phyloP scores from a whole-genome alignment of 2,329 filamentous ascomycete species.

The Exophiala lecanii-corni region DNA sequence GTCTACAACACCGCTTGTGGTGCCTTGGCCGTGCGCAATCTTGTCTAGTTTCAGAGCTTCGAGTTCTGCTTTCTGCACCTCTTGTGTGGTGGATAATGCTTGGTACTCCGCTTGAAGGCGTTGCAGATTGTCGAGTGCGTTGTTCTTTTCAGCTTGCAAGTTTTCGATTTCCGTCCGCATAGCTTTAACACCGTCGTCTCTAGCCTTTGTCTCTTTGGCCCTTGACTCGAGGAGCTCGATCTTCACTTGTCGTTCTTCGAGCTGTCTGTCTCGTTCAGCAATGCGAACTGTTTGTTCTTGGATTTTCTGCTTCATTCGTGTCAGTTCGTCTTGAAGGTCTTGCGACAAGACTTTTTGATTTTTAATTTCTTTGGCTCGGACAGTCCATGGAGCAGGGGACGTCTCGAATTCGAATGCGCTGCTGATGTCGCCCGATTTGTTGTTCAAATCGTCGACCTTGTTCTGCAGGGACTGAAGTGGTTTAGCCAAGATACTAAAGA shows the following conservation, averaged over 20 bases:
- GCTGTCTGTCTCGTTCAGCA: conserved; percentile 70
- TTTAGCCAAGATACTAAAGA: conserved; percentile 18
- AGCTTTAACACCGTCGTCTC: conserved; percentile 53
- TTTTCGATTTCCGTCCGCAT: conserved; percentile 40
- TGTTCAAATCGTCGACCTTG: conserved; percentile 57
- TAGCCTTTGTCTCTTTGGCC: conserved; percentile 77
- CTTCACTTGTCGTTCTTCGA: conserved; percentile 64
- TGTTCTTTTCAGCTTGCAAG: conserved; percentile 33
- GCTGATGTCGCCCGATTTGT: conserved; percentile 64
- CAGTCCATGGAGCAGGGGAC: conserved; percentile 69
- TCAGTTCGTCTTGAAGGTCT: conserved; percentile 80
- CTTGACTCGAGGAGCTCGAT: conserved; percentile 88
- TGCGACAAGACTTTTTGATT: conserved; percentile 74
- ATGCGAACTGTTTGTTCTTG: conserved; percentile 69
- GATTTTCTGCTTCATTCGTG: conserved; percentile 72
- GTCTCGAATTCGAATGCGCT: conserved; percentile 75
- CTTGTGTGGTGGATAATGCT: conserved; percentile 37
- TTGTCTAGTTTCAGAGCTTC: conserved; percentile 41
- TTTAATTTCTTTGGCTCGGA: conserved; percentile 75
- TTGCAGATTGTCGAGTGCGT: conserved; percentile 33
- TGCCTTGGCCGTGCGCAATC: conserved; percentile 35
- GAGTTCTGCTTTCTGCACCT: conserved; percentile 39
- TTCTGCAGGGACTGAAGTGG: conserved; percentile 18
- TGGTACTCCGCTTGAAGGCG: conserved; percentile 35
- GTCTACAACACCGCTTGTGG: conserved; percentile 32